Conservation (phyloP, 2,329 filamentous ascomycete genomes). For the Thielaviopsis punctulata region DNA sequence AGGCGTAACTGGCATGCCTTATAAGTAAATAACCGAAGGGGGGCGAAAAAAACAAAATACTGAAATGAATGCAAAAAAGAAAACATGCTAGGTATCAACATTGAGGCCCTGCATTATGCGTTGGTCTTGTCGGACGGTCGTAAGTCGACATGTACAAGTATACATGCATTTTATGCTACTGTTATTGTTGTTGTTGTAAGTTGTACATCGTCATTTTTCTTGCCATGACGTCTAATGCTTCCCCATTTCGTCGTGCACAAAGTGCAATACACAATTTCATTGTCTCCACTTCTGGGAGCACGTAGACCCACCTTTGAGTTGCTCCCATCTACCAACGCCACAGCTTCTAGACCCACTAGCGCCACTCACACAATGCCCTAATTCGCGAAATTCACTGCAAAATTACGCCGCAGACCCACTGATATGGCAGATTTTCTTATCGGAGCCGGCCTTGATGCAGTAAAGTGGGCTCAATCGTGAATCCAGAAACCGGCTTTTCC, state of each 20-base stretch:
- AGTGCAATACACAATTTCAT: not conserved
- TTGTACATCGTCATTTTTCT: not conserved
- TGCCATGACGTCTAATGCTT: conserved; percentile 1
- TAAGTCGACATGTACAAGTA: not conserved
- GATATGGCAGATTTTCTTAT: not conserved
- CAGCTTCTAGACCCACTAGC: conserved; percentile 2
- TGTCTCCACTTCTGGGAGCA: not conserved
- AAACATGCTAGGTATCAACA: too few species aligned
- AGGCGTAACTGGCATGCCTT: too few species aligned
- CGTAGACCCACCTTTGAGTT: not conserved
- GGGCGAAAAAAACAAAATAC: too few species aligned
- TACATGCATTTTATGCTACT: not conserved
- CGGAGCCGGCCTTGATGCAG: not conserved
- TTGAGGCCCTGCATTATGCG: too few species aligned
- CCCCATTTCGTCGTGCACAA: not conserved
- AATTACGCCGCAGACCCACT: not conserved
- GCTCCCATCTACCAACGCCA: not conserved
- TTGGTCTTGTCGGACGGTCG: too few species aligned
- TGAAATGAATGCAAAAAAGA: too few species aligned
- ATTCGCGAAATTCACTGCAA: not conserved
- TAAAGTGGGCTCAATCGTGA: conserved; percentile 5
- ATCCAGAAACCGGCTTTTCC: not conserved
- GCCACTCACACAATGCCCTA: conserved; percentile 10
- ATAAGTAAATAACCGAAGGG: too few species aligned
- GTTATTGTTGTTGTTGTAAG: not conserved